phyloP scores from a whole-genome alignment of 108 stramenopile species.

The Cyclostephanos invisitatus region DNA sequence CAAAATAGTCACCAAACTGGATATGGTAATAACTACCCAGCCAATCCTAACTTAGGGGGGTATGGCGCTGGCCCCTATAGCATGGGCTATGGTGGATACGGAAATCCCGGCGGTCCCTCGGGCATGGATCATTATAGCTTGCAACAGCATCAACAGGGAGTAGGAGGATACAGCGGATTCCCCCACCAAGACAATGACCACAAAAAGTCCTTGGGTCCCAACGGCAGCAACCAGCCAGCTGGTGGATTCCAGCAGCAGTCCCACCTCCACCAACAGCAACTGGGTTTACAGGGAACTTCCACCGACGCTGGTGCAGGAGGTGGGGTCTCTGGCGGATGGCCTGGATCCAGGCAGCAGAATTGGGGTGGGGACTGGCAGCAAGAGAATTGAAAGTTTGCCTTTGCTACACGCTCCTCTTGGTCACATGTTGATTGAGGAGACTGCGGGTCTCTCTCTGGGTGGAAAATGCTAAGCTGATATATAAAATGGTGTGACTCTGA shows the following conservation, averaged over 20 bases:
- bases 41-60: conserved; percentile 48
- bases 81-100: conserved; percentile 74
- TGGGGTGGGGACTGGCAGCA: conserved; percentile 58
- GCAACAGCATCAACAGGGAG: conserved; percentile 45
- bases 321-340: conserved; percentile 42
- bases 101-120: conserved; percentile 50
- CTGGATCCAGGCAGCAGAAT: conserved; percentile 43
- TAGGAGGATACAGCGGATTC: conserved; percentile 53
- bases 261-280: conserved; percentile 66
- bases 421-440: neutral
- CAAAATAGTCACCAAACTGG: conserved; percentile 60
- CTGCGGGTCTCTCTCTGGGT: neutral
- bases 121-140: conserved; percentile 65
- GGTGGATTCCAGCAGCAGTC: conserved; percentile 52
- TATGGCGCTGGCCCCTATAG: conserved; percentile 70
- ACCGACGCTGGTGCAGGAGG: conserved; percentile 54
- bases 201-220: conserved; percentile 55
- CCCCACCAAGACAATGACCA: conserved; percentile 61
- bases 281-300: conserved; percentile 62
- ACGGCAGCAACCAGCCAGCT: conserved; percentile 38
- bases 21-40: conserved; percentile 71
- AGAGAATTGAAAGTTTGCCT: conserved; percentile 21
- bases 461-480: conserved; percentile 6
- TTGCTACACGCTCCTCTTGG: neutral
- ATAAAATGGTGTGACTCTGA: conserved; percentile 1